These are phyloP conservation scores for Tritrichomonas musculus DNA, from an alignment of 208 protist genomes.

Conservation along the genomic window DNA sequence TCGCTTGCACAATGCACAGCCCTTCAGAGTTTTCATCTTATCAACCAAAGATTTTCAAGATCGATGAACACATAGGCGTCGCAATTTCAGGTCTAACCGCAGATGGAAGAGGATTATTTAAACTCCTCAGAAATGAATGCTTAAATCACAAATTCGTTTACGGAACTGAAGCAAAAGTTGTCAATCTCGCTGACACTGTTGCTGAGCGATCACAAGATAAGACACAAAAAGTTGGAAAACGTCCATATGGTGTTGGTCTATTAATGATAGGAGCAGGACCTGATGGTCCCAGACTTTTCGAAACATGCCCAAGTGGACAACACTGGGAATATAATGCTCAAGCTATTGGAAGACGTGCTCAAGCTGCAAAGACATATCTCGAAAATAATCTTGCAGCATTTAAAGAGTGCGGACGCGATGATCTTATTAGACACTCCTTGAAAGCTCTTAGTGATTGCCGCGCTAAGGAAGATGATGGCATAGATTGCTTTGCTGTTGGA, in stretches of 20 bases:
- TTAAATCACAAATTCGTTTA: conserved; percentile 84
- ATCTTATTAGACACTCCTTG: conserved; percentile 42
- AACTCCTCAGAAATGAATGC: conserved; percentile 88
- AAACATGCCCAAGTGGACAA: conserved; percentile 60
- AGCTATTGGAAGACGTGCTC: conserved; percentile 94
- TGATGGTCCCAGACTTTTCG: conserved; percentile 49
- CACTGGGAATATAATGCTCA: conserved; percentile 93
- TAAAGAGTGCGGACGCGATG: conserved; percentile 43
- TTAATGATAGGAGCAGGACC: conserved; percentile 81
- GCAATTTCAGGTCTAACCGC: conserved; percentile 89
- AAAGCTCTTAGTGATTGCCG: conserved; percentile 35
- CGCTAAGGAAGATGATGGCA: conserved; percentile 24
- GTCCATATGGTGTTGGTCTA: conserved; percentile 97
- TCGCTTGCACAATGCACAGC: conserved; percentile 76
- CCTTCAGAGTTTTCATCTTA: conserved; percentile 81
- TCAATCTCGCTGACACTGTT: neutral
- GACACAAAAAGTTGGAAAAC: conserved; percentile 81
- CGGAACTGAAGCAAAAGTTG: neutral
- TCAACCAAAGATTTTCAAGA: conserved; percentile 64
- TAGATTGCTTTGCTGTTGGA: conserved; percentile 33
- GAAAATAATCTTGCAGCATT: conserved; percentile 89
- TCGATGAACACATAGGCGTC: conserved; percentile 95
- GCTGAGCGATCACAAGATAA: conserved; percentile 82
- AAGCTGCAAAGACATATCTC: conserved; percentile 85
- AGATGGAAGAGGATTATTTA: conserved; percentile 74